phyloP scores from a whole-genome alignment of 176 grass and related monocot genomes.

The Eremochloa ophiuroides region DNA sequence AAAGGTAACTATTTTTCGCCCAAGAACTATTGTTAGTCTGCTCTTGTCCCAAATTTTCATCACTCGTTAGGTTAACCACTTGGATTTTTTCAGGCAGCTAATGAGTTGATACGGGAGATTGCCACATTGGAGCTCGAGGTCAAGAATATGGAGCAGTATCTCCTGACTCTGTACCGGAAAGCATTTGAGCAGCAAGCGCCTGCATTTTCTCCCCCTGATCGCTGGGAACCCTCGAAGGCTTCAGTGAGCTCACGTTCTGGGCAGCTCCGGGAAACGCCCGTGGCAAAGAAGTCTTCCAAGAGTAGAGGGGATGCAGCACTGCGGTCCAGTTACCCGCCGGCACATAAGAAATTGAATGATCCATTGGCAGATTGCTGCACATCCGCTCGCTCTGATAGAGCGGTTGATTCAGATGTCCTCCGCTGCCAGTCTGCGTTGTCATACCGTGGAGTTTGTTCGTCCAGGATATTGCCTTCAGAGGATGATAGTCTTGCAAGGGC shows the following conservation, averaged over 20 bases:
- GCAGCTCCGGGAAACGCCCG: conserved; percentile 21
- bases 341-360: conserved; percentile 31
- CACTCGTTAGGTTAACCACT: background rate
- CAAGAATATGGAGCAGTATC: conserved; percentile 97
- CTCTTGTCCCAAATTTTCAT: conserved; percentile 5
- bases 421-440: conserved; percentile 60
- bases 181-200: conserved; percentile 79
- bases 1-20: conserved; percentile 41
- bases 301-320: conserved; percentile 18
- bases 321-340: conserved; percentile 29
- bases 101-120: conserved; percentile 93
- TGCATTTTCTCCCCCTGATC: conserved; percentile 38
- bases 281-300: conserved; percentile 16
- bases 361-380: conserved; percentile 37
- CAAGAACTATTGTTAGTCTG: background rate
- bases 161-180: conserved; percentile 79
- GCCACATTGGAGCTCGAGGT: conserved; percentile 83
- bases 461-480: conserved; percentile 72
- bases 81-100: conserved; percentile 57
- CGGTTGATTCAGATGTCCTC: conserved; percentile 26
- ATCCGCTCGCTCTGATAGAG: conserved; percentile 28
- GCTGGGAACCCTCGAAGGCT: conserved; percentile 15
- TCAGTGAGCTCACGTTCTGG: conserved; percentile 1
- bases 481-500: conserved; percentile 85
- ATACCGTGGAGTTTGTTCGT: conserved; percentile 55